phyloP scores from a whole-genome alignment of 2,329 filamentous ascomycete species.

The Penicillium brevicompactum region DNA sequence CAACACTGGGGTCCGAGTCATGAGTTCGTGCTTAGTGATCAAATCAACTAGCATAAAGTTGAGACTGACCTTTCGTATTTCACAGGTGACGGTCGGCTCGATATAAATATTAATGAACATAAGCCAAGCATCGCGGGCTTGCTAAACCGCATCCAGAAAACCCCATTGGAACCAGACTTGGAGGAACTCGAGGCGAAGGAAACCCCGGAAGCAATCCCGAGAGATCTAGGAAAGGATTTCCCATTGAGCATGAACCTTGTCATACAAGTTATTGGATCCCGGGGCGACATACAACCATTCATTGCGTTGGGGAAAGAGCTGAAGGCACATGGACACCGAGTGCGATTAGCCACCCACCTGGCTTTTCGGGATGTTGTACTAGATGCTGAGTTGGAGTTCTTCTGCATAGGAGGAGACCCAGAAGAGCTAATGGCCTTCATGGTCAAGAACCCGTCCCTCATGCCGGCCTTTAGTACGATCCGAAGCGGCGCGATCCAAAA shows the following conservation, averaged over 20 bases:
- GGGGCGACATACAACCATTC: conserved; percentile 77
- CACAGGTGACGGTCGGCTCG: conserved; percentile 24
- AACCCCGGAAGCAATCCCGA: neutral
- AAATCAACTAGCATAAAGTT: neutral
- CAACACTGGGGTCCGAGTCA: conserved; percentile 17
- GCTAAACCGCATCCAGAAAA: conserved; percentile 14
- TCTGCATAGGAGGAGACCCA: conserved; percentile 73
- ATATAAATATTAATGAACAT: conserved; percentile 24
- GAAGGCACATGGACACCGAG: conserved; percentile 70
- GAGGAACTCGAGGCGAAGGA: conserved; percentile 1
- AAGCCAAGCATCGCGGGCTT: conserved; percentile 23
- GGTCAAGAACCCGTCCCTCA: conserved; percentile 84
- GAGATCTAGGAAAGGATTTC: conserved; percentile 14
- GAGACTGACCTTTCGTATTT: neutral
- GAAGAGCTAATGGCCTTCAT: conserved; percentile 82
- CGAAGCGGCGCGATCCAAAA: conserved; percentile 77
- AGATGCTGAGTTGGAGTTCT: conserved; percentile 74
- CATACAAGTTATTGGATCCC: conserved; percentile 73
- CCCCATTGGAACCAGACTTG: conserved; percentile 14
- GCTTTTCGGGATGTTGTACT: conserved; percentile 70
- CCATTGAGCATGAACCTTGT: conserved; percentile 59
- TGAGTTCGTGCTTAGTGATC: conserved; percentile 10
- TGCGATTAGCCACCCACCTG: conserved; percentile 72
- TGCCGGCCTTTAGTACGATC: conserved; percentile 77
- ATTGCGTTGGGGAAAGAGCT: conserved; percentile 68